Percentiles rank a stretch among this genome's conserved stretches.
Conservation (phyloP, 768 basidiomycete species). For the Psilocybe tampanensis region DNA sequence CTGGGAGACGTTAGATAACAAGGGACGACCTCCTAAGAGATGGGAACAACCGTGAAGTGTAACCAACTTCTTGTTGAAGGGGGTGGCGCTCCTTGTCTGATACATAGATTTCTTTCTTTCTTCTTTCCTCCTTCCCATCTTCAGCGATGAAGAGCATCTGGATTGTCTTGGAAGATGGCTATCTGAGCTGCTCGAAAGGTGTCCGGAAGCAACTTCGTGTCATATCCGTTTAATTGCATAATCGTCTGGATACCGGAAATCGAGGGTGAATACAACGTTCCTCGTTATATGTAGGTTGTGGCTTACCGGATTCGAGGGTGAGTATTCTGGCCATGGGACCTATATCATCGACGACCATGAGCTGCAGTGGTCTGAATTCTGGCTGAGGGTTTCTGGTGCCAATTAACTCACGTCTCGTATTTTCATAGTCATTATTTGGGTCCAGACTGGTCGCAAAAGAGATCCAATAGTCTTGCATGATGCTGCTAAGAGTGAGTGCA, state of each 20-base stretch:
- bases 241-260: too few species aligned
- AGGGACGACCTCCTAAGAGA: background rate
- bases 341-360: too few species aligned
- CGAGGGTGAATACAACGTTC: too few species aligned
- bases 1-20: background rate
- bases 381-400: too few species aligned
- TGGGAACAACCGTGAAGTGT: too few species aligned
- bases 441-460: background rate
- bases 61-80: too few species aligned
- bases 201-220: background rate
- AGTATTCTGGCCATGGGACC: too few species aligned
- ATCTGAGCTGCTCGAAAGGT: slow-evolving; percentile 10
- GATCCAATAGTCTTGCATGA: slow-evolving; percentile 4
- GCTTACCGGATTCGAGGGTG: too few species aligned
- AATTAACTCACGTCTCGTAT: background rate
- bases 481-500: background rate
- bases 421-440: background rate
- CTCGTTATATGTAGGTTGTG: too few species aligned
- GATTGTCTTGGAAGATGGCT: slow-evolving; percentile 11
- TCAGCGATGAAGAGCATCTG: slow-evolving; percentile 8
- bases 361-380: too few species aligned
- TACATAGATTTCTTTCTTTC: too few species aligned
- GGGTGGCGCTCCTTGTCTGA: too few species aligned
- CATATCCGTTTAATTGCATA: slow-evolving; percentile 11
- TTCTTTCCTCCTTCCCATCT: slow-evolving; percentile 22